Conservation (phyloP, 2,329 filamentous ascomycete species). For the Verticillium zaregamsianum region DNA sequence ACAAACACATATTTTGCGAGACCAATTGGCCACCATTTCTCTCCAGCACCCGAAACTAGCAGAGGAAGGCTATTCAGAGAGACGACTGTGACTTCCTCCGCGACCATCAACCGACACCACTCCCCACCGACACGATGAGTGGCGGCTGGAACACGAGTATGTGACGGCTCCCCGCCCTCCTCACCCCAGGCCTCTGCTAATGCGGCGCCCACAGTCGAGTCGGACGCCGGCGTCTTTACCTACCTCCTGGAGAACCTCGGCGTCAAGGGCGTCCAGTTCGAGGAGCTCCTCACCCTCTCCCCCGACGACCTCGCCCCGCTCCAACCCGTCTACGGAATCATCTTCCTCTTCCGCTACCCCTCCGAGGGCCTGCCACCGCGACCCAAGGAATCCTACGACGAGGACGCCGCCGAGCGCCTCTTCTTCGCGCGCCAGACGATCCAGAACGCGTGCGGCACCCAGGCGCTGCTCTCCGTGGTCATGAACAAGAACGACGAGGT, state of each 20-base stretch:
- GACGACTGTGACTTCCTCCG: not conserved
- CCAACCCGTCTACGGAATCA: constrained; percentile 85
- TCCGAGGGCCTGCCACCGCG: constrained; percentile 55
- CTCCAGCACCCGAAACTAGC: not conserved
- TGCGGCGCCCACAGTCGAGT: constrained; percentile 60
- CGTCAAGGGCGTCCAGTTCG: constrained; percentile 91
- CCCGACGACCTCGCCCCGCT: constrained; percentile 66
- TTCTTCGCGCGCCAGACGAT: constrained; percentile 98
- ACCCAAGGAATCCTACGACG: constrained; percentile 58
- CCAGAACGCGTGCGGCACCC: constrained; percentile 96
- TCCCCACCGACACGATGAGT: constrained; percentile 48
- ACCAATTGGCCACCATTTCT: not conserved
- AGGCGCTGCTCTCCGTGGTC: constrained; percentile 86
- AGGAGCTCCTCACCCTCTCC: constrained; percentile 90
- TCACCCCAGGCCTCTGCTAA: constrained; percentile 15
- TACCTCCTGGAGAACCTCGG: constrained; percentile 89
- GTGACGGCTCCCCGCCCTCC: constrained; percentile 18
- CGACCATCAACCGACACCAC: not conserved
- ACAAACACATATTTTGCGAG: not conserved
- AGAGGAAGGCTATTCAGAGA: not conserved
- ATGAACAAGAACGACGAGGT: constrained; percentile 75
- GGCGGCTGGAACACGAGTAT: constrained; percentile 91
- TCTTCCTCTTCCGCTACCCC: constrained; percentile 98
- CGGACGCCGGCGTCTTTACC: constrained; percentile 96
- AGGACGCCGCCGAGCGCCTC: constrained; percentile 66